Percentiles rank a stretch among this genome's conserved stretches.
Evolutionary conservation across 169 alveolate species (phyloP).

Genomic region (Theileria parva): DNA sequence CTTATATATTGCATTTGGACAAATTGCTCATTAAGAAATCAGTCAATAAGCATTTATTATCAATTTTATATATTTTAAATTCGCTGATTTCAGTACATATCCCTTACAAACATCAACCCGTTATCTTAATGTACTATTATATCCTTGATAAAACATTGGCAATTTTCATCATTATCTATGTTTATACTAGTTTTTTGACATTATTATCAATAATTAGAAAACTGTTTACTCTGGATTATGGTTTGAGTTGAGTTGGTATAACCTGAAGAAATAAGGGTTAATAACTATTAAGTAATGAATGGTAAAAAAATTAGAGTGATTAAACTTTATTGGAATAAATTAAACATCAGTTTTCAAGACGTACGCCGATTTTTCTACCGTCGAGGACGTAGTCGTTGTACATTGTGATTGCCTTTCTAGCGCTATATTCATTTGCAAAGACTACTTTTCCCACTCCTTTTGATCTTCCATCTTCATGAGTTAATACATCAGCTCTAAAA

Average conservation of each 20-base stretch:
- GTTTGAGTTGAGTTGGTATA: background rate
- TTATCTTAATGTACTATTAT: too few species aligned
- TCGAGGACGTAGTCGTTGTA: constrained; percentile 57
- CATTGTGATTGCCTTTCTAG: constrained; percentile 45
- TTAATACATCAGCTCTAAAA: constrained; percentile 61
- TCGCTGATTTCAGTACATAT: too few species aligned
- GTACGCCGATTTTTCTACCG: constrained; percentile 59
- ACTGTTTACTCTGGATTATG: background rate
- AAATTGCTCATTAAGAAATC: too few species aligned
- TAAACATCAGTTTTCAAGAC: constrained; percentile 21
- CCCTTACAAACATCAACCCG: too few species aligned
- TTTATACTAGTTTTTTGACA: too few species aligned
- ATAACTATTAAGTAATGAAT: background rate
- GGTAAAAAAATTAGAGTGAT: background rate
- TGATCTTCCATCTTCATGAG: constrained; percentile 64
- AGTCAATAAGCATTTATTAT: too few species aligned
- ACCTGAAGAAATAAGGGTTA: background rate
- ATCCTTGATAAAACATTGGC: too few species aligned
- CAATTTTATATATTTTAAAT: too few species aligned
- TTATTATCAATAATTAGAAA: too few species aligned
- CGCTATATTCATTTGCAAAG: constrained; percentile 51
- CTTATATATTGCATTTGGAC: too few species aligned
- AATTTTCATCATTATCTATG: too few species aligned
- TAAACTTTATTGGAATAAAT: background rate
- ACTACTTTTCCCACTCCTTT: constrained; percentile 63